A percentile compares a stretch with the other conserved stretches of the same genome.
Conservation (phyloP, 2,329 filamentous ascomycete species). For the Bipolaris sorokiniana region DNA sequence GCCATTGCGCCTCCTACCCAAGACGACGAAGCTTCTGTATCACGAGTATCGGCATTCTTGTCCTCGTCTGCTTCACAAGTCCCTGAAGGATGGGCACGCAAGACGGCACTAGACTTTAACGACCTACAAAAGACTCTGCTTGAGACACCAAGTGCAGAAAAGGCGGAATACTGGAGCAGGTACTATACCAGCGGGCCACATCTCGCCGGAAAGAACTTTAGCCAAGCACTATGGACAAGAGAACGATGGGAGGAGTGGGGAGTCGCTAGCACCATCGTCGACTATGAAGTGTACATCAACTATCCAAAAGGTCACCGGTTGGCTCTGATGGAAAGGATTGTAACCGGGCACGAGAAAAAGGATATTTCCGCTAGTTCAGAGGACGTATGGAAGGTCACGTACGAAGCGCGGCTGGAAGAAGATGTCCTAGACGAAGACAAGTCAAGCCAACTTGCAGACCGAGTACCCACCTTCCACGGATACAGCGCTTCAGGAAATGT, state of each 20-base stretch:
- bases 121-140: slow-evolving; percentile 62
- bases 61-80: slow-evolving; percentile 32
- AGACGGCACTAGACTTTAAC: slow-evolving; percentile 58
- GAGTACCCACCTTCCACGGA: slow-evolving; percentile 90
- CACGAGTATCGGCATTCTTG: slow-evolving; percentile 15
- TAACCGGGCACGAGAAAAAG: slow-evolving; percentile 61
- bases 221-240: slow-evolving; percentile 59
- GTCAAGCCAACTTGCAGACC: slow-evolving; percentile 72
- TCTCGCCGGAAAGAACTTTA: slow-evolving; percentile 59
- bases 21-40: slow-evolving; percentile 26
- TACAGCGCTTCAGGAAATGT: slow-evolving; percentile 94
- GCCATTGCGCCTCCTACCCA: slow-evolving; percentile 46
- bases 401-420: slow-evolving; percentile 81
- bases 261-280: slow-evolving; percentile 53
- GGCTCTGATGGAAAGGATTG: slow-evolving; percentile 50
- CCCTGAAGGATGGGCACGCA: slow-evolving; percentile 50
- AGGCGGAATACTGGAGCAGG: slow-evolving; percentile 57
- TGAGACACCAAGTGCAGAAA: slow-evolving; percentile 60
- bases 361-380: slow-evolving; percentile 35
- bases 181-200: slow-evolving; percentile 60
- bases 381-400: slow-evolving; percentile 66
- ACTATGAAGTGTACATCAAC: slow-evolving; percentile 60
- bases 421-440: slow-evolving; percentile 83
- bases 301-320: slow-evolving; percentile 57
- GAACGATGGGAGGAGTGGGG: slow-evolving; percentile 58